phyloP scores from a whole-genome alignment of 1,284 basidiomycete species.

The Leccinum subfulvum region DNA sequence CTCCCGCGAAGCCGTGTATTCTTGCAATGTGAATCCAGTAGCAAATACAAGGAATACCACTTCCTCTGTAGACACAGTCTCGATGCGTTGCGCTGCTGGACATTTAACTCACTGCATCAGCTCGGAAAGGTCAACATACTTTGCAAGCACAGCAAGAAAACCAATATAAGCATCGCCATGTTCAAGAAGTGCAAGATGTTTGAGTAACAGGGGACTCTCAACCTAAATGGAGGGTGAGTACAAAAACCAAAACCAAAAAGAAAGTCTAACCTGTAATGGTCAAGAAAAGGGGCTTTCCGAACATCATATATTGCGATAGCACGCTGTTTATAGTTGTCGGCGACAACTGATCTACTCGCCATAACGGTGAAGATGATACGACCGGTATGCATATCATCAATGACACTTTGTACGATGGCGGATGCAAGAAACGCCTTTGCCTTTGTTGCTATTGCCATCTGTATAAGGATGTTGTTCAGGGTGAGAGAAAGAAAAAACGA shows the following conservation, averaged over 20 bases:
- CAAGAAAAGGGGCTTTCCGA: slow-evolving; percentile 72
- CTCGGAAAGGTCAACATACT: slow-evolving; percentile 43
- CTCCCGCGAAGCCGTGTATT: slow-evolving; percentile 77
- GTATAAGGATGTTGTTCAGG: slow-evolving; percentile 6
- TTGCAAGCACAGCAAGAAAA: slow-evolving; percentile 73
- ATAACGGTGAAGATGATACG: slow-evolving; percentile 66
- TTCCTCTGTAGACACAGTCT: slow-evolving; percentile 61
- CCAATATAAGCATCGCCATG: slow-evolving; percentile 63
- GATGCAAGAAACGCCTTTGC: slow-evolving; percentile 79
- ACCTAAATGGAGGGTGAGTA: slow-evolving; percentile 37
- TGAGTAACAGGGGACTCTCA: slow-evolving; percentile 81
- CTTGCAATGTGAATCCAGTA: slow-evolving; percentile 74
- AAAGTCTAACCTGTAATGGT: slow-evolving; percentile 66
- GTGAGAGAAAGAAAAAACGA: background rate
- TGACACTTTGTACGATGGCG: slow-evolving; percentile 77
- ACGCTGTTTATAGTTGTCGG: slow-evolving; percentile 83
- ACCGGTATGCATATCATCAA: slow-evolving; percentile 80
- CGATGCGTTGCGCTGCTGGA: slow-evolving; percentile 53
- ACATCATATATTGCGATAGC: slow-evolving; percentile 76
- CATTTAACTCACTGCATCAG: slow-evolving; percentile 4
- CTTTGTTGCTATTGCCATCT: slow-evolving; percentile 85
- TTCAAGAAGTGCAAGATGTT: slow-evolving; percentile 79
- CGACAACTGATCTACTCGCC: slow-evolving; percentile 70
- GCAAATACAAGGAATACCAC: slow-evolving; percentile 73
- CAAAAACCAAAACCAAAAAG: background rate